These are phyloP conservation scores for Erythrophleum ivorense DNA, from an alignment of 331 rosid genomes.

Conservation along the genomic window DNA sequence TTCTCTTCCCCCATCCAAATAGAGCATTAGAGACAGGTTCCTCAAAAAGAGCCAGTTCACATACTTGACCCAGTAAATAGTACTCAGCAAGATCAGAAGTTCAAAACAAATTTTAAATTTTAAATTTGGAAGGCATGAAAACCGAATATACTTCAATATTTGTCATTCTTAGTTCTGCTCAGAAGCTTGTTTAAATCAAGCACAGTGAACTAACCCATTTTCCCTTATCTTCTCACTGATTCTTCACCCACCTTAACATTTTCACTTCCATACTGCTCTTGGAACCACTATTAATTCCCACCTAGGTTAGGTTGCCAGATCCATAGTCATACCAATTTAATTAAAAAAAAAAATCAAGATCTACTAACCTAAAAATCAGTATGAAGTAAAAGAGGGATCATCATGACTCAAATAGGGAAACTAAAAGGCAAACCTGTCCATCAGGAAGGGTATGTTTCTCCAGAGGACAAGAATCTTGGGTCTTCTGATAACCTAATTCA, in stretches of 20 bases:
- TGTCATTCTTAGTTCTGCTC: constrained; percentile 14
- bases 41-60: not conserved
- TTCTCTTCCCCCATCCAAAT: too few relatives aligned
- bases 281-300: constrained; percentile 21
- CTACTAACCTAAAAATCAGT: not conserved
- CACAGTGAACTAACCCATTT: constrained; percentile 15
- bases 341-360: constrained; percentile 31
- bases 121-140: constrained; percentile 23
- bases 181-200: constrained; percentile 19
- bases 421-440: constrained; percentile 80
- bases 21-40: not conserved
- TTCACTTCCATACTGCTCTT: constrained; percentile 6
- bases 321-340: constrained; percentile 24
- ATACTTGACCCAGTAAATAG: not conserved
- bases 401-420: constrained; percentile 23
- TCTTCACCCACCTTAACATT: constrained; percentile 27
- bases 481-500: constrained; percentile 82
- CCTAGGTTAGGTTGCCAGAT: not conserved
- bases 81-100: not conserved
- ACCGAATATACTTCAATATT: constrained; percentile 25
- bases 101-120: not conserved
- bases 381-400: constrained; percentile 33
- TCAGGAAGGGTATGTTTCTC: constrained; percentile 95
- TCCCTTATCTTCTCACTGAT: not conserved
- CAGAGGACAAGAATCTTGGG: constrained; percentile 56